A percentile compares a stretch with the other conserved stretches of the same genome.
Evolutionary conservation across 257 asterid genomes (phyloP).

Genomic region (Voacanga thouarsii): DNA sequence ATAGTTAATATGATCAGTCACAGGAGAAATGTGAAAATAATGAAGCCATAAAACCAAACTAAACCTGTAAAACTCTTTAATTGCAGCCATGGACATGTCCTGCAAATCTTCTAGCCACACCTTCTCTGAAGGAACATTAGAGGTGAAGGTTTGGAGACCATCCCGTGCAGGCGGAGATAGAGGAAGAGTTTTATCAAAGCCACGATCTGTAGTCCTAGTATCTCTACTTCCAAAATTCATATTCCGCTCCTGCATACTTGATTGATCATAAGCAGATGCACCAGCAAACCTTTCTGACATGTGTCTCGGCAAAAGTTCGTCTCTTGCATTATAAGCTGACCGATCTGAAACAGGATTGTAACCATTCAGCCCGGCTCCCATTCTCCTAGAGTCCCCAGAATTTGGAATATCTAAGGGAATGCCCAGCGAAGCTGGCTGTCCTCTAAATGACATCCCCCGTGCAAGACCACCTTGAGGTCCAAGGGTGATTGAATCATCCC

Average conservation of each 20-base stretch:
- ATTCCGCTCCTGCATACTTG: conserved; percentile 41
- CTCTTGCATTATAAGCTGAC: conserved; percentile 53
- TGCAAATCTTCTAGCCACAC: conserved; percentile 55
- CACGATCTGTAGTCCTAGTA: conserved; percentile 17
- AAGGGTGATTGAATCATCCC: conserved; percentile 73
- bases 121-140: conserved; percentile 47
- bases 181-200: conserved; percentile 33
- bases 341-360: conserved; percentile 54
- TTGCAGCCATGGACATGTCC: conserved; percentile 66
- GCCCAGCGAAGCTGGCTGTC: conserved; percentile 51
- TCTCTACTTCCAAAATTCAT: conserved; percentile 30
- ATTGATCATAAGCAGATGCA: conserved; percentile 42
- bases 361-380: conserved; percentile 55
- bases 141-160: conserved; percentile 31
- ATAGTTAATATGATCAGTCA: background rate
- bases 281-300: conserved; percentile 49
- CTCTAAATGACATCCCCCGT: conserved; percentile 80
- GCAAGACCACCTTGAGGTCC: conserved; percentile 98
- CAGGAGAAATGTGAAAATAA: background rate
- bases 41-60: conserved; percentile 6
- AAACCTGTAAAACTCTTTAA: conserved; percentile 87
- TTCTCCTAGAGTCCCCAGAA: conserved; percentile 54
- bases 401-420: conserved; percentile 34
- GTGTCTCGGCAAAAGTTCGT: conserved; percentile 52
- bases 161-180: conserved; percentile 38